Conservation (phyloP, 2,329 filamentous ascomycete species). For the Colletotrichum sp. region DNA sequence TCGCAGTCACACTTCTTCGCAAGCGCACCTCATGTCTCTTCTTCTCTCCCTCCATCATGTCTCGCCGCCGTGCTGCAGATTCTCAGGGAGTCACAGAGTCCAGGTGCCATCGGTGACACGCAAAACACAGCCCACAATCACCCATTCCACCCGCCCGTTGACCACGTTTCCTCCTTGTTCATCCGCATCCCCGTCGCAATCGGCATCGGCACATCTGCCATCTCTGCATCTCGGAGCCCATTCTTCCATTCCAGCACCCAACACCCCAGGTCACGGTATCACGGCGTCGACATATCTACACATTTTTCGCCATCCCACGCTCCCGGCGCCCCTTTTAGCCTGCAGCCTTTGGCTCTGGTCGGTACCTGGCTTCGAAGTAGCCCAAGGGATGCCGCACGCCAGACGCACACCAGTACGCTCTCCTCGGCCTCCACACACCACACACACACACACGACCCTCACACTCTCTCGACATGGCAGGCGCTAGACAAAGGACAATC, state of each 20-base stretch:
- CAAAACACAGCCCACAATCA: neutral
- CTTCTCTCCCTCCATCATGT: neutral
- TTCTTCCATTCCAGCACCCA: neutral
- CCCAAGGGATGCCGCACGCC: neutral
- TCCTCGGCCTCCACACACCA: neutral
- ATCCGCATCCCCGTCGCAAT: neutral
- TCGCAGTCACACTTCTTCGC: neutral
- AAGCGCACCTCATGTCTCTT: neutral
- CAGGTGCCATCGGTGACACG: neutral
- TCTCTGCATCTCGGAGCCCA: neutral
- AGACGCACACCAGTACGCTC: neutral
- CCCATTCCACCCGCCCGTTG: neutral
- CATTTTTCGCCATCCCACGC: neutral
- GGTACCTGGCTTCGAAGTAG: neutral
- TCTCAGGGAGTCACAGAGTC: neutral
- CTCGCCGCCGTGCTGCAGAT: neutral
- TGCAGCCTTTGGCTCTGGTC: neutral
- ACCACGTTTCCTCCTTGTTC: conserved; percentile 2
- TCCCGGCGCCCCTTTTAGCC: neutral
- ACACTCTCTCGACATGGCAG: neutral
- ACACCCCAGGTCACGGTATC: neutral
- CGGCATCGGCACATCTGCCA: neutral
- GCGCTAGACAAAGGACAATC: neutral
- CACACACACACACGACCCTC: neutral
- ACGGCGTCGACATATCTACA: neutral